These are phyloP conservation scores for Penicillium bialowiezense DNA, from an alignment of 495 filamentous ascomycete species.

Conservation along the genomic window DNA sequence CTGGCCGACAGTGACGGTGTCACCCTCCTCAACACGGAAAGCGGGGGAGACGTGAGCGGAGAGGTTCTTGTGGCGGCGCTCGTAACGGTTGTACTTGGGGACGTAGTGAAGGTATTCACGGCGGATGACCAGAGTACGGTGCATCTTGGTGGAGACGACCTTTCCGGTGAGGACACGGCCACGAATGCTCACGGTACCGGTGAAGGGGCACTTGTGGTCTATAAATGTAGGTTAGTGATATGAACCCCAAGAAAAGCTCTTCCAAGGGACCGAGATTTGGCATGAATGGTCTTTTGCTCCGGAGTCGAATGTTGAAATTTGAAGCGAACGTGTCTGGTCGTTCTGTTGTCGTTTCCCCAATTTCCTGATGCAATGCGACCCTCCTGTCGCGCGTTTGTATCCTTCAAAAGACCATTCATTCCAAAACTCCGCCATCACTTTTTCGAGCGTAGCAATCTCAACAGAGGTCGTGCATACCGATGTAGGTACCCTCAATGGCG, in stretches of 20 bases:
- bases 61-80: conserved; percentile 99
- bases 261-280: conserved; percentile 11
- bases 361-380: conserved; percentile 7
- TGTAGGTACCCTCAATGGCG: conserved; percentile 97
- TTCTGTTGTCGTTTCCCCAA: background rate
- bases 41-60: conserved; percentile 97
- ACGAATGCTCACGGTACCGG: conserved; percentile 95
- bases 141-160: conserved; percentile 99
- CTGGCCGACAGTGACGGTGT: conserved; percentile 98
- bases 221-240: conserved; percentile 31
- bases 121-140: conserved; percentile 98
- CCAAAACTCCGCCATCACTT: conserved; percentile 16
- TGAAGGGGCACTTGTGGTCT: conserved; percentile 99
- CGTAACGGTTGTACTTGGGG: conserved; percentile 98
- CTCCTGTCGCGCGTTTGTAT: conserved; percentile 18
- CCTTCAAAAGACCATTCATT: conserved; percentile 20
- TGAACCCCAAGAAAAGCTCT: conserved; percentile 1
- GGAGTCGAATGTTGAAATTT: background rate
- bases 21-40: conserved; percentile 99
- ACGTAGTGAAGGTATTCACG: conserved; percentile 99
- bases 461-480: conserved; percentile 70
- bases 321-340: background rate
- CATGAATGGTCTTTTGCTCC: conserved; percentile 12
- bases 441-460: conserved; percentile 16
- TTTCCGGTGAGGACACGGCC: conserved; percentile 99